Conservation (phyloP, 352 stramenopile genomes). For the Phytophthora cryptogea region DNA sequence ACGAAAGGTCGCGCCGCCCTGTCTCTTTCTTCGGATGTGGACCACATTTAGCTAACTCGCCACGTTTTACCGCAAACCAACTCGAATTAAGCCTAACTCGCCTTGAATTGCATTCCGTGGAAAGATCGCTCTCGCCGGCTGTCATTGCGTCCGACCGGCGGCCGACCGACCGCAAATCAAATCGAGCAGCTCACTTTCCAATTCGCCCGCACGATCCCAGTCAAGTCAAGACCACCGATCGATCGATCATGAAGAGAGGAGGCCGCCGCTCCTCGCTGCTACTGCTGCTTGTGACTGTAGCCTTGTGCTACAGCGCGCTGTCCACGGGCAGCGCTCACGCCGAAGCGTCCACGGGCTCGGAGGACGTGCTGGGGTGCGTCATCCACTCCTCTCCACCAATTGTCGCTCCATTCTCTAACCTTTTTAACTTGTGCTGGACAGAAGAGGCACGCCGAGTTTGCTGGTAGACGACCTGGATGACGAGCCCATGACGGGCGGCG, state of each 20-base stretch:
- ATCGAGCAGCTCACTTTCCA: conserved; percentile 22
- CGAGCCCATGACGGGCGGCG: conserved; percentile 48
- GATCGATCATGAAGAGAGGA: conserved; percentile 20
- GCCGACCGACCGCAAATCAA: conserved; percentile 11
- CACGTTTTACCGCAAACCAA: not conserved
- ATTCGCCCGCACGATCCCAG: conserved; percentile 19
- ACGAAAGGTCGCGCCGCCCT: not conserved
- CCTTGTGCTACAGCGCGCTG: conserved; percentile 40
- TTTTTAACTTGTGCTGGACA: conserved; percentile 12
- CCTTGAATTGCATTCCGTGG: conserved; percentile 6
- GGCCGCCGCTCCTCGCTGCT: conserved; percentile 27
- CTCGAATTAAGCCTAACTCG: conserved; percentile 5
- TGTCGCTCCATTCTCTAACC: not conserved
- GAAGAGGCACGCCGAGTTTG: conserved; percentile 40
- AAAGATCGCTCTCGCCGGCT: conserved; percentile 32
- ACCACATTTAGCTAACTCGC: not conserved
- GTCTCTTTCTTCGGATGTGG: not conserved
- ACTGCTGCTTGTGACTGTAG: conserved; percentile 44
- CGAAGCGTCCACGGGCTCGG: conserved; percentile 42
- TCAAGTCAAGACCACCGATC: conserved; percentile 1
- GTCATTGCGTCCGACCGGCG: conserved; percentile 10
- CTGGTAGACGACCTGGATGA: conserved; percentile 54
- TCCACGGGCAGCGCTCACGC: conserved; percentile 26
- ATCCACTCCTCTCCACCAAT: not conserved
- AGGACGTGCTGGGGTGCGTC: conserved; percentile 49